Evolutionary conservation across 176 grass and related monocot genomes (phyloP), one percentile per base, ranked within the genome.

Genomic region (Ampelocalamus luodianensis): DNA sequence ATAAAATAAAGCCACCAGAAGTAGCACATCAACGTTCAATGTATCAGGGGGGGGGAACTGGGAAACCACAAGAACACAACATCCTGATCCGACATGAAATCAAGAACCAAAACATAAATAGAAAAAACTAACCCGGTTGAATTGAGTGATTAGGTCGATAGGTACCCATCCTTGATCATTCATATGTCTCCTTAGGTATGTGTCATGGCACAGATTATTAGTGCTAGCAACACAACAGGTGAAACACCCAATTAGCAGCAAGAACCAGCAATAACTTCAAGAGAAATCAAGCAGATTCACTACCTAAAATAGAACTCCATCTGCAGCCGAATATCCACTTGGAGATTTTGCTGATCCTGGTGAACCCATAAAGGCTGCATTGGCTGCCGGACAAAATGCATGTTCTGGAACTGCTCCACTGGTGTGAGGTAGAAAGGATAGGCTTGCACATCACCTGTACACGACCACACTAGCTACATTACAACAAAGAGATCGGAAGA

Each of bases 241-340:
- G 11, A 78, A 64, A 80, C n/a, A 76, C 72, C 43, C 1, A 61
- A 61, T 82, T 51, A 87, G 80, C 32, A 68, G 2, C 3, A 71
- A 65, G 9, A 42, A 67, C 29, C 5, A 67, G 9, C 10, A 82
- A 40, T 36, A 74, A 54, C 20, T 24, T 22, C 17, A 51, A 69
- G 22, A 66, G 39, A 72, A 69, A 88, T 16, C 3, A 56, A 78
- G 37, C 39, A 71, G 37, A 77, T 82, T 45, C 66, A 68, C 16
- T 89, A 95, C 95, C 95, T 95, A 87, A 98, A 98, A 76, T 98
- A 98, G 65, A 87, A 93, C 18, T 98, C 93, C 13, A 98, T 95
- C 55, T 98, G 96, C 20, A 7, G 59, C 9, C 78, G 75, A 53
- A 98, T 91, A 17, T 78, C 23, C 26, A 54, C 69, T 23, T 87